These are phyloP conservation scores for Camelina neglecta DNA, from an alignment of 345 rosid species.

Conservation along the genomic window DNA sequence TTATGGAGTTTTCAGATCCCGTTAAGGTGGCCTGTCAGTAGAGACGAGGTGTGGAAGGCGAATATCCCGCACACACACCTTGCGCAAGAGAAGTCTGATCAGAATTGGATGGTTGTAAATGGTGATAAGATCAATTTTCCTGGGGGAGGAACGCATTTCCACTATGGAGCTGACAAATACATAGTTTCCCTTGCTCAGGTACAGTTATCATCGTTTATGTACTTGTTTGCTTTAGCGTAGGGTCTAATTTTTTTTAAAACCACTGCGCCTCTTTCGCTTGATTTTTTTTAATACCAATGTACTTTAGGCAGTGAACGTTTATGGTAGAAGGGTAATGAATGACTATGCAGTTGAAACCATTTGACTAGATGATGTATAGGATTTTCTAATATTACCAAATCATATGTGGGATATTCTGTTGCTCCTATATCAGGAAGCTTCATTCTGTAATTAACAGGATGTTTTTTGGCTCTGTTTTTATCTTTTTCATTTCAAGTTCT, in stretches of 20 bases:
- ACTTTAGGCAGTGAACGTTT: neutral
- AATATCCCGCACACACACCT: conserved; percentile 97
- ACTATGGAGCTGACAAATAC: conserved; percentile 94
- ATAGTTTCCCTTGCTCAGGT: conserved; percentile 86
- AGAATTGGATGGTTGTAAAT: conserved; percentile 97
- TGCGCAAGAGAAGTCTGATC: conserved; percentile 95
- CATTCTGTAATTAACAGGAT: conserved; percentile 24
- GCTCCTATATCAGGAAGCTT: conserved; percentile 14
- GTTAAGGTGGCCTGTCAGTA: conserved; percentile 90
- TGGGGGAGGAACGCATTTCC: conserved; percentile 99
- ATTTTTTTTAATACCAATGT: neutral
- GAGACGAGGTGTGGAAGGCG: conserved; percentile 97
- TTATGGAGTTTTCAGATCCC: conserved; percentile 81
- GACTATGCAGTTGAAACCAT: neutral
- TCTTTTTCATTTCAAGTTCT: conserved; percentile 23
- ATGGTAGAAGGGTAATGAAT: neutral
- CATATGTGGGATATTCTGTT: conserved; percentile 12
- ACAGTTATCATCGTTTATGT: conserved; percentile 13
- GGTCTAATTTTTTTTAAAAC: neutral
- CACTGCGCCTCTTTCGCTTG: neutral
- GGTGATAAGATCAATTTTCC: conserved; percentile 97
- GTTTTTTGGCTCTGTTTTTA: conserved; percentile 29
- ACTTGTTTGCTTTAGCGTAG: conserved; percentile 7
- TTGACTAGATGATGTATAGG: neutral
- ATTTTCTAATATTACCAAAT: neutral